Conservation (phyloP, 306 rosid species). For the Quercus variabilis region DNA sequence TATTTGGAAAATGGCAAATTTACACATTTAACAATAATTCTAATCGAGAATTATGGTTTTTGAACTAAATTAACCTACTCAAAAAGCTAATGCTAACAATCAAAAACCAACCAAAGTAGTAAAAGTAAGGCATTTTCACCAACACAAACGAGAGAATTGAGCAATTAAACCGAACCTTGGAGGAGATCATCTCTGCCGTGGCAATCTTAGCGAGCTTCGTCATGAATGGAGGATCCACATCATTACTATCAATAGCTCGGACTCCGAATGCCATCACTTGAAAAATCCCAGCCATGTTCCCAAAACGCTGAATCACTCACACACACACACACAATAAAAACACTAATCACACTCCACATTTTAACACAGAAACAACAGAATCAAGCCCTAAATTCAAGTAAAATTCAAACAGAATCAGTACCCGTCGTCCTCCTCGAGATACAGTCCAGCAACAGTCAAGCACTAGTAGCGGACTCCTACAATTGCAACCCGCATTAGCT, state of each 20-base stretch:
- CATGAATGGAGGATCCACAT: conserved; percentile 75
- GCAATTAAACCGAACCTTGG: conserved; percentile 48
- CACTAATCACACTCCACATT: neutral
- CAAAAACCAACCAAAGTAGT: neutral
- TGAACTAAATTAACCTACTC: neutral
- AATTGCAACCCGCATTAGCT: conserved; percentile 2
- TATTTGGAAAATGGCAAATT: no score
- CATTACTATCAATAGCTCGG: conserved; percentile 56
- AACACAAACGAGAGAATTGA: conserved; percentile 9
- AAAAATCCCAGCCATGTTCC: conserved; percentile 92
- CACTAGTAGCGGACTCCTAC: conserved; percentile 74
- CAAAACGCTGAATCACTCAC: conserved; percentile 60
- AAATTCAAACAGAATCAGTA: conserved; percentile 15
- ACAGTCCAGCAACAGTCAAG: conserved; percentile 79
- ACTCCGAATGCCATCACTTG: conserved; percentile 94
- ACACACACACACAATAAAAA: neutral
- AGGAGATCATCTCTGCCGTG: conserved; percentile 81
- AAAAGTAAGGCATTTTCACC: neutral
- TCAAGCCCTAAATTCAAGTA: neutral
- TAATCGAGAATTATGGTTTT: no score
- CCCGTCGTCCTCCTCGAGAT: conserved; percentile 96
- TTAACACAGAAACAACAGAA: neutral
- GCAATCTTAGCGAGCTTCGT: conserved; percentile 86
- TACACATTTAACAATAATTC: no score
- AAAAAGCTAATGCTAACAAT: neutral